Conservation (phyloP, 2,329 filamentous ascomycete species). For the Colletotrichum lentis region DNA sequence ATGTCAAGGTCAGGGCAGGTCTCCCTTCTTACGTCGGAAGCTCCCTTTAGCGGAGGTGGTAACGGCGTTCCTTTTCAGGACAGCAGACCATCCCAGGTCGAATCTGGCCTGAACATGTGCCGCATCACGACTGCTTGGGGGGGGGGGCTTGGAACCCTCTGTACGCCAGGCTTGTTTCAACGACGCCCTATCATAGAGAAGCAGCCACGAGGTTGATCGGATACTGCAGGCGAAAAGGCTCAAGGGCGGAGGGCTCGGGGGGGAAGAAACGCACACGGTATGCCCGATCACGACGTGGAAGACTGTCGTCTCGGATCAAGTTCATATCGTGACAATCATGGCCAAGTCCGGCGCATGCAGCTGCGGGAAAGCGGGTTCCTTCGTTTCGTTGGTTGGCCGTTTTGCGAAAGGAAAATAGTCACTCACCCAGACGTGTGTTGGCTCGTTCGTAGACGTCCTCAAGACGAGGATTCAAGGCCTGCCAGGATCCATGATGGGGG, state of each 20-base stretch:
- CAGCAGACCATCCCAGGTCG: constrained; percentile 7
- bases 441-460: neutral
- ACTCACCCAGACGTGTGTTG: neutral
- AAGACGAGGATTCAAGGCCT: constrained; percentile 11
- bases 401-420: neutral
- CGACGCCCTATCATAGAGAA: constrained; percentile 24
- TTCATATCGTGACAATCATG: constrained; percentile 14
- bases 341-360: constrained; percentile 5
- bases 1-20: constrained; percentile 11
- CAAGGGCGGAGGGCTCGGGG: neutral
- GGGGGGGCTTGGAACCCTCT: constrained; percentile 11
- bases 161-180: constrained; percentile 30
- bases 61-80: neutral
- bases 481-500: constrained; percentile 11
- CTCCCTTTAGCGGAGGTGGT: neutral
- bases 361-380: constrained; percentile 16
- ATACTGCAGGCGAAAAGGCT: constrained; percentile 3
- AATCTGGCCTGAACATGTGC: constrained; percentile 9
- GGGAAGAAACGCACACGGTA: no score
- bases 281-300: constrained; percentile 9
- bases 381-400: constrained; percentile 1
- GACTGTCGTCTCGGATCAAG: neutral
- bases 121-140: neutral
- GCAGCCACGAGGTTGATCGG: neutral
- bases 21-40: neutral